Base-by-base conservation (phyloP, 2,329 filamentous ascomycete species). In the Macrophomina pseudophaseolina region DNA sequence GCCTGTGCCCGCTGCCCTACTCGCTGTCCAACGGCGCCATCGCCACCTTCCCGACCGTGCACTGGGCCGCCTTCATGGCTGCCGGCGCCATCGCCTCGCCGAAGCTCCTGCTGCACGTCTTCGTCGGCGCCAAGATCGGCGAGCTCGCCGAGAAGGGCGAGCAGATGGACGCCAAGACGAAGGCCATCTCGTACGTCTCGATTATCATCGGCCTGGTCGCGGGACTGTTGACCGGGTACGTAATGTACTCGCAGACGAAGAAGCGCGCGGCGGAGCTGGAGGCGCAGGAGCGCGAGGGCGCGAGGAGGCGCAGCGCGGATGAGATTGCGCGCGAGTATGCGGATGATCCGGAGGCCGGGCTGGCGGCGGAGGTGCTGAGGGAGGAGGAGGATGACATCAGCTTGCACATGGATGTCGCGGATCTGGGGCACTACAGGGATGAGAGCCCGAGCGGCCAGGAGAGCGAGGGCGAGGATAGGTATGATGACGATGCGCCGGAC, bases 11-110 rank as follows among this genome's bases (percentile, higher is more conserved):
- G 1, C 78, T 99, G 68, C 95, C 95, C 14, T 99, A 97, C 78
- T 95, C 91, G 63, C 83, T 98, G 71, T 94, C 91, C 75, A 99
- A 99, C 76, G 95, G 93, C 60, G 97, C 97, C 68, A 87, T 99
- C 65, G 93, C 93, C 35, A 98, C 95, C 1, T 94, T 99, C 69
- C 94, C 94, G 2, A 97, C 91, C 38, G 92, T 99, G 40, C 86
- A 89, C 30, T 91, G 91, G 48, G 77, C 85, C 68, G 87, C 87
- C 54, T 98, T 96, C 80, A 90, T 89, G 38, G 77, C 93, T 53
- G 94, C 95, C 5, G 98, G 94, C 0, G 90, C 92, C 2, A 81
- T 94, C 16, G 89, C 93, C 11, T 88, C 86, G 14, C 95, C 95
- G 6, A 99, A 98, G 75, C 84, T 99, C 18, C 84, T 98, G 67